phyloP scores from a whole-genome alignment of 768 basidiomycete species.

The Hirschioporus abietinus region DNA sequence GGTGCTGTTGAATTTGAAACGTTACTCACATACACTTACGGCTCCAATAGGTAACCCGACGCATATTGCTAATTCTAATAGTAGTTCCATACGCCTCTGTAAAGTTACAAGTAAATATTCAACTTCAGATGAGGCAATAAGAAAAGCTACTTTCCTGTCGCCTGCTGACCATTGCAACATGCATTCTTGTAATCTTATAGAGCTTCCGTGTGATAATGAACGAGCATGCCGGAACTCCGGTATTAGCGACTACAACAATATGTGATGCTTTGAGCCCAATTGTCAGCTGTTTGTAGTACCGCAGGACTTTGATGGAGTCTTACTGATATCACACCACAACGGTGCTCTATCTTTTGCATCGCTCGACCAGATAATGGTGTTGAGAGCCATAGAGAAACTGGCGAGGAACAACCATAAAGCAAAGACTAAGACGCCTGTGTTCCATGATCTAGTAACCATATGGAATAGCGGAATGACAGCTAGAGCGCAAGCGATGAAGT shows the following conservation, averaged over 20 bases:
- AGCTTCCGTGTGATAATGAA: slow-evolving; percentile 46
- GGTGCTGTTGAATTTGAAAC: background rate
- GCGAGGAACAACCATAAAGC: slow-evolving; percentile 26
- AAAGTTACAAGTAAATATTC: too few relatives aligned
- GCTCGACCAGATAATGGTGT: slow-evolving; percentile 33
- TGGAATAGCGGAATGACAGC: slow-evolving; percentile 50
- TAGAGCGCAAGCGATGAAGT: slow-evolving; percentile 35
- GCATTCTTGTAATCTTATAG: slow-evolving; percentile 43
- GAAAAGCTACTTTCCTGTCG: background rate
- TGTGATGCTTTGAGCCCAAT: slow-evolving; percentile 28
- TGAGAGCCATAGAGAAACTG: slow-evolving; percentile 25
- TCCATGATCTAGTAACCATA: slow-evolving; percentile 21
- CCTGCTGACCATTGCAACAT: background rate
- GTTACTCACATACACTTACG: background rate
- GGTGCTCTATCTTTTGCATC: slow-evolving; percentile 28
- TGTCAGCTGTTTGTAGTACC: background rate
- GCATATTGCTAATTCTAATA: background rate
- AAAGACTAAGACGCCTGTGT: slow-evolving; percentile 28
- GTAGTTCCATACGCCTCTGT: background rate
- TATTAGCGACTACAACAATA: slow-evolving; percentile 26
- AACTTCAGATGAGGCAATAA: too few relatives aligned
- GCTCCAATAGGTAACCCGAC: background rate
- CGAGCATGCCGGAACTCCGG: slow-evolving; percentile 33
- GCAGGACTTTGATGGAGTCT: slow-evolving; percentile 14
- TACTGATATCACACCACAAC: slow-evolving; percentile 55